Conservation (phyloP, 2,329 filamentous ascomycete genomes). For the Aspergillus floridensis region DNA sequence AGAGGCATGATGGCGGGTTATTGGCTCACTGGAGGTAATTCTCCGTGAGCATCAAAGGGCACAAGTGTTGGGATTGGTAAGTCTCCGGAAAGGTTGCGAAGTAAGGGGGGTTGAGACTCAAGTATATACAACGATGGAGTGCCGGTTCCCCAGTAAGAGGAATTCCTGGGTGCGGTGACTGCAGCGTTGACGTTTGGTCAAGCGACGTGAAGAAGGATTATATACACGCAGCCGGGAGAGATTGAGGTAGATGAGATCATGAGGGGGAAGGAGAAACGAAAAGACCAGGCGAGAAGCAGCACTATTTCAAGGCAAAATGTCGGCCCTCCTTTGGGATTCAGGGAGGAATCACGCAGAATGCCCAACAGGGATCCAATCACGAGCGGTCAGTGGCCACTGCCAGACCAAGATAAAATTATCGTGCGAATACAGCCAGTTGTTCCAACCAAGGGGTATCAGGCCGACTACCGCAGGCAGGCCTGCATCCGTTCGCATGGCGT, state of each 20-base stretch:
- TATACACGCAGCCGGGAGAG: neutral
- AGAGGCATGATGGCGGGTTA: conserved; percentile 52
- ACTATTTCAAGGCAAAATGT: conserved; percentile 14
- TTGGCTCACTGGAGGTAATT: conserved; percentile 13
- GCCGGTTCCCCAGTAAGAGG: neutral
- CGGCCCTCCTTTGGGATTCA: conserved; percentile 4
- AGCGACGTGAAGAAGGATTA: conserved; percentile 1
- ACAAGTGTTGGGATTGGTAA: neutral
- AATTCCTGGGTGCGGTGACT: neutral
- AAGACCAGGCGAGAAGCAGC: conserved; percentile 10
- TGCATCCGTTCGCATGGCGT: conserved; percentile 16
- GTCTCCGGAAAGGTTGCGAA: neutral
- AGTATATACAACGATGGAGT: neutral
- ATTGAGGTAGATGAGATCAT: conserved; percentile 6
- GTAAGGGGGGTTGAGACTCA: neutral
- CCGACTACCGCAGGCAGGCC: conserved; percentile 18
- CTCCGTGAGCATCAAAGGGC: conserved; percentile 12
- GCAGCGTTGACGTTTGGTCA: conserved; percentile 2
- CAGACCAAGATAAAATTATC: conserved; percentile 9
- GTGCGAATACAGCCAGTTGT: conserved; percentile 10
- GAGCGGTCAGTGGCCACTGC: conserved; percentile 10
- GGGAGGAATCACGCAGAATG: conserved; percentile 13
- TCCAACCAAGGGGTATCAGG: conserved; percentile 11
- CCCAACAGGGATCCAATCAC: conserved; percentile 20
- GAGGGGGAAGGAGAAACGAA: conserved; percentile 2